Conservation (phyloP, 148 eudicot species). For the Spergularia marina region DNA sequence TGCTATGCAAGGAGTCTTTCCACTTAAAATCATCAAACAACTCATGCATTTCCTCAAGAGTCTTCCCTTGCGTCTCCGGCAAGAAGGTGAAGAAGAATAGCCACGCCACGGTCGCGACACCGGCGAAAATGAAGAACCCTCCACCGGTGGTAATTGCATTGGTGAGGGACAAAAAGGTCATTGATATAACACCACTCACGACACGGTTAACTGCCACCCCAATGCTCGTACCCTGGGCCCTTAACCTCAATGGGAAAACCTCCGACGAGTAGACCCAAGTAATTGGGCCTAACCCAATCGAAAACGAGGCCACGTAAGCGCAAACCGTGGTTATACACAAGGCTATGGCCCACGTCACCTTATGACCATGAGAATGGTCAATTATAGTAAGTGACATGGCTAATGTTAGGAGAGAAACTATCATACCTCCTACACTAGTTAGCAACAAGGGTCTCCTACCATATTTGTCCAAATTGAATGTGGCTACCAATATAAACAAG, state of each 20-base stretch:
- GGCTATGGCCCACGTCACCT: slow-evolving; percentile 44
- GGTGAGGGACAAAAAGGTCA: slow-evolving; percentile 51
- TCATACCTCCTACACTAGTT: slow-evolving; percentile 58
- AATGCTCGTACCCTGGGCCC: slow-evolving; percentile 58
- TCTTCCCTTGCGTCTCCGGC: slow-evolving; percentile 65
- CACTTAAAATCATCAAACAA: slow-evolving; percentile 55
- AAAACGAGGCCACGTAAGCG: slow-evolving; percentile 51
- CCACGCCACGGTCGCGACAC: slow-evolving; percentile 39
- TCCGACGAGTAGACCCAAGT: slow-evolving; percentile 80
- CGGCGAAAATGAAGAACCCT: slow-evolving; percentile 54
- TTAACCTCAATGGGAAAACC: slow-evolving; percentile 58
- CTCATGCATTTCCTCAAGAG: slow-evolving; percentile 58
- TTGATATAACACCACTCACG: slow-evolving; percentile 49
- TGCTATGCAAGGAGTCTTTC: slow-evolving; percentile 33
- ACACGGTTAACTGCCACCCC: slow-evolving; percentile 54
- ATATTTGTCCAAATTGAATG: slow-evolving; percentile 50
- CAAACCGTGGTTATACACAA: slow-evolving; percentile 42
- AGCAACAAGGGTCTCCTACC: slow-evolving; percentile 61
- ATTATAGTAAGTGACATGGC: slow-evolving; percentile 44
- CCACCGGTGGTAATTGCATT: slow-evolving; percentile 57
- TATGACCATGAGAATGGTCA: slow-evolving; percentile 33
- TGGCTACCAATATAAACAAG: slow-evolving; percentile 55
- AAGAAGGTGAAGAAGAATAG: slow-evolving; percentile 49
- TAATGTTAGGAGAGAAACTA: slow-evolving; percentile 37
- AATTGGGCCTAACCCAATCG: slow-evolving; percentile 75